A percentile compares a stretch with the other conserved stretches of the same genome.
Conservation (phyloP, 192 early-diverging fungal species). For the Coemansia sp. region DNA sequence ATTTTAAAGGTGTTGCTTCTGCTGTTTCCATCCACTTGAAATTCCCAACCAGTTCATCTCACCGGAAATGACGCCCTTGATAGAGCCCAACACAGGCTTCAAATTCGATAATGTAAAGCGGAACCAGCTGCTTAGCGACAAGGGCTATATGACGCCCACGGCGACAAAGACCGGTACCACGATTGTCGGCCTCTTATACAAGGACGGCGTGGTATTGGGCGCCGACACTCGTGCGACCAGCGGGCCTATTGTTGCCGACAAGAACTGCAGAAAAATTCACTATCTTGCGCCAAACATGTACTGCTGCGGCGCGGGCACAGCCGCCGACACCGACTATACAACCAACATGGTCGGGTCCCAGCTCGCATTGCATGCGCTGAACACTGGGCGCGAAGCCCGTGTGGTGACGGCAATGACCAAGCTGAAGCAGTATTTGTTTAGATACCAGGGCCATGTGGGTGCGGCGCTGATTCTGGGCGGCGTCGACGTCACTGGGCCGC, state of each 20-base stretch:
- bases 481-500: conserved; percentile 84
- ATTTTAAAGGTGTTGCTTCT: conserved; percentile 1
- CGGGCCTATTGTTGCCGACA: conserved; percentile 95
- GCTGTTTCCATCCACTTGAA: not conserved
- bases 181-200: conserved; percentile 90
- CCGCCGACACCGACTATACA: conserved; percentile 97
- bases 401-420: conserved; percentile 93
- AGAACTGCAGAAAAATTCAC: conserved; percentile 99
- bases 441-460: conserved; percentile 94
- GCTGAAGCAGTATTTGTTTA: conserved; percentile 97
- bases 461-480: conserved; percentile 94
- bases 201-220: conserved; percentile 92
- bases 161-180: conserved; percentile 96
- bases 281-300: conserved; percentile 97
- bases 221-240: conserved; percentile 96
- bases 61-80: conserved; percentile 21
- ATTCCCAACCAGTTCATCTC: not conserved
- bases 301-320: conserved; percentile 97
- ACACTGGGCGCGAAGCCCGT: conserved; percentile 82
- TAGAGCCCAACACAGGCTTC: conserved; percentile 41
- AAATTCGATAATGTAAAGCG: conserved; percentile 57
- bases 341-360: conserved; percentile 90
- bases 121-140: conserved; percentile 72
- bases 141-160: conserved; percentile 76
- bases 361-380: conserved; percentile 88